Evolutionary conservation across 2,329 filamentous ascomycete genomes (phyloP).

Genomic region (Colletotrichum camelliae): DNA sequence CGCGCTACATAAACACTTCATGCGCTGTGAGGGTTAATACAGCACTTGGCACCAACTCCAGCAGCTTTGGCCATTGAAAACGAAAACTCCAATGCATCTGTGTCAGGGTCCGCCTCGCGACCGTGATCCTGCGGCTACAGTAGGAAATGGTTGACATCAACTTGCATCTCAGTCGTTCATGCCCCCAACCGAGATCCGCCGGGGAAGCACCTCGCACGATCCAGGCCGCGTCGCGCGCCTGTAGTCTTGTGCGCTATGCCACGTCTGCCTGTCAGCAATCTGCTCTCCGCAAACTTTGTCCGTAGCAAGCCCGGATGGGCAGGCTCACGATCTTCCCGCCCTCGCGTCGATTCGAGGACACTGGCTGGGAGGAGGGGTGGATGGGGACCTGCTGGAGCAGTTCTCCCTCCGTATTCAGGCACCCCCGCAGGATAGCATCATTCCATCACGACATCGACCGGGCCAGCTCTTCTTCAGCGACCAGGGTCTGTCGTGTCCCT

Average conservation of each 20-base stretch:
- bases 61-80: neutral
- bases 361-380: constrained; percentile 7
- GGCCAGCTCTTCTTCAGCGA: constrained; percentile 20
- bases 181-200: constrained; percentile 19
- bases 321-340: constrained; percentile 21
- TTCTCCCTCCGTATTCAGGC: neutral
- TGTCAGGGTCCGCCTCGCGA: neutral
- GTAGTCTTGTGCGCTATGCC: constrained; percentile 17
- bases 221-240: constrained; percentile 16
- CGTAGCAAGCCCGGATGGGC: constrained; percentile 9
- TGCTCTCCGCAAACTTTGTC: constrained; percentile 21
- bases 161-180: constrained; percentile 19
- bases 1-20: neutral
- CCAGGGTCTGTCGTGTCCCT: neutral
- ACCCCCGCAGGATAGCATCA: constrained; percentile 19
- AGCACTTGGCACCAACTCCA: neutral
- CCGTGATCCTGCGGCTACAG: neutral
- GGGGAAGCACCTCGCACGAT: constrained; percentile 21
- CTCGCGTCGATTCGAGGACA: constrained; percentile 17
- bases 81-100: neutral
- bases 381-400: neutral
- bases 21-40: neutral
- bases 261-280: constrained; percentile 17
- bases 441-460: constrained; percentile 18
- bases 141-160: constrained; percentile 6